A percentile compares a stretch with the other conserved stretches of the same genome.
Conservation (phyloP, 1,139 yeast genomes). For the Debaryomyces psychrophilus region DNA sequence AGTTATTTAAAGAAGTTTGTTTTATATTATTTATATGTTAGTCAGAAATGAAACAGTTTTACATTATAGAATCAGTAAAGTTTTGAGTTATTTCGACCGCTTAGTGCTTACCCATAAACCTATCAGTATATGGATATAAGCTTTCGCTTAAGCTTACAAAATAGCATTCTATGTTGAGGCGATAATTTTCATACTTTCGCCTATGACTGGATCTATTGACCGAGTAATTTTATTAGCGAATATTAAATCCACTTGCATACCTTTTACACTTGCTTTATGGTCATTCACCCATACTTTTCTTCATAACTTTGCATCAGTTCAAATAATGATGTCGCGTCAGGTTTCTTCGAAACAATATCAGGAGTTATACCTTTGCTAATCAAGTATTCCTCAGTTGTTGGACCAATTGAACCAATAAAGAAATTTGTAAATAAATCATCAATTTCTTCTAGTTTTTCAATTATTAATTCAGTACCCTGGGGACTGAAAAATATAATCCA, state of each 20-base stretch:
- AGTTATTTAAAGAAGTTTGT: slow-evolving; percentile 4
- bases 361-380: slow-evolving; percentile 55
- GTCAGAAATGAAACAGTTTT: background rate
- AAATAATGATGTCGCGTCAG: slow-evolving; percentile 66
- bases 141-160: background rate
- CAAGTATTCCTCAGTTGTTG: slow-evolving; percentile 79
- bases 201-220: background rate
- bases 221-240: too few relatives aligned
- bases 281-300: background rate
- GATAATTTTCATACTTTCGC: background rate
- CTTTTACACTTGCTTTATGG: too few relatives aligned
- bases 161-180: background rate
- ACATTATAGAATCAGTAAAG: background rate
- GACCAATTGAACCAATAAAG: slow-evolving; percentile 85
- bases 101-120: too few relatives aligned
- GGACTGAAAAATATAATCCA: slow-evolving; percentile 93
- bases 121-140: background rate
- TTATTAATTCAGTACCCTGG: slow-evolving; percentile 74
- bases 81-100: too few relatives aligned
- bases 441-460: slow-evolving; percentile 42
- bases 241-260: too few relatives aligned
- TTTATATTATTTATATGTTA: slow-evolving; percentile 9
- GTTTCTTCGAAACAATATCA: slow-evolving; percentile 67
- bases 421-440: slow-evolving; percentile 21
- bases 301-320: slow-evolving; percentile 27